Evolutionary conservation across 140 eudicot species (phyloP).

Genomic region (Anethum foeniculum): DNA sequence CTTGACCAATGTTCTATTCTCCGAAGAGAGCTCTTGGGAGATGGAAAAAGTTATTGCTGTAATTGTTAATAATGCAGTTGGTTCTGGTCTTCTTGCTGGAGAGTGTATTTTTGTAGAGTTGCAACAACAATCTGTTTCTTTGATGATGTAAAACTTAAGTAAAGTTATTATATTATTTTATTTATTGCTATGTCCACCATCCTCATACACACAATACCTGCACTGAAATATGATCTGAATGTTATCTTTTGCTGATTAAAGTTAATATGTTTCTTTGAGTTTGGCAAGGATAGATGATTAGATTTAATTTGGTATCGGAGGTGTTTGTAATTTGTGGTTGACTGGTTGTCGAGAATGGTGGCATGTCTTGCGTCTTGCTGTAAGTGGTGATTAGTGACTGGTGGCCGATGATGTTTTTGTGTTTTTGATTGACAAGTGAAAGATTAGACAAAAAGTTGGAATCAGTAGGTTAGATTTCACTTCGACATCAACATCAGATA

Average conservation of each 20-base stretch:
- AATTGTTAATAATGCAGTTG: not conserved
- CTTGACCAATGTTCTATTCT: not conserved
- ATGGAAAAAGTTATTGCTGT: not conserved
- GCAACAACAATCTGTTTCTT: not conserved
- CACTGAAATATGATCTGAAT: not conserved
- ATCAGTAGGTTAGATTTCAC: not conserved
- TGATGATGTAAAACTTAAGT: conserved; percentile 9
- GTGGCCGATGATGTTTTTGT: not conserved
- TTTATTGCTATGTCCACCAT: not conserved
- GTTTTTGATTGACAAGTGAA: not conserved
- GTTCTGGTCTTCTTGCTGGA: not conserved
- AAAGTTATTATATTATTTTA: not conserved
- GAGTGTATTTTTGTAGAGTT: not conserved
- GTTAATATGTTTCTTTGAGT: not conserved
- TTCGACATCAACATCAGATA: not conserved
- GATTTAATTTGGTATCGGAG: not conserved
- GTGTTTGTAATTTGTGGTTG: not conserved
- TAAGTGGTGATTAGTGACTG: not conserved
- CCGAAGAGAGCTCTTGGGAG: not conserved
- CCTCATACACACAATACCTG: not conserved
- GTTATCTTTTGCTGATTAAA: not conserved
- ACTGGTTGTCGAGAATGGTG: not conserved
- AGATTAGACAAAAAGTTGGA: not conserved
- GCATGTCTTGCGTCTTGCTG: not conserved
- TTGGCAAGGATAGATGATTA: not conserved